phyloP scores from a whole-genome alignment of 805 yeast genomes.

The Candida coquimbonensis region DNA sequence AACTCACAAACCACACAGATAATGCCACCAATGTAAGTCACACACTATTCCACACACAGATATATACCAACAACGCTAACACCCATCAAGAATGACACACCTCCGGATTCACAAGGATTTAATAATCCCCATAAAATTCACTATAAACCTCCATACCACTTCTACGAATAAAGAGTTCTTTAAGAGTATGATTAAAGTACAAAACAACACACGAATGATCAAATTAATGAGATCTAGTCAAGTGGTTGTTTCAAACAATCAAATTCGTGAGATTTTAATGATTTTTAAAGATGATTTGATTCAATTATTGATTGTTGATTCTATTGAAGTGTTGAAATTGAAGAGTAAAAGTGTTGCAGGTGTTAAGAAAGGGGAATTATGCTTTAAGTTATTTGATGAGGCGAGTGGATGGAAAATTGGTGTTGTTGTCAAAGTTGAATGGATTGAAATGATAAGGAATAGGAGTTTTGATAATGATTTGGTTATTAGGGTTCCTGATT shows the following conservation, averaged over 20 bases:
- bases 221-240: slow-evolving; percentile 1
- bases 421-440: slow-evolving; percentile 7
- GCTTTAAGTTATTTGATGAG: slow-evolving; percentile 1
- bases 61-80: not conserved
- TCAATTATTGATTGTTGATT: slow-evolving; percentile 7
- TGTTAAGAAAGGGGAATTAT: not conserved
- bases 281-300: slow-evolving; percentile 12
- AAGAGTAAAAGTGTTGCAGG: not conserved
- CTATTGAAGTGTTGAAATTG: slow-evolving; percentile 9
- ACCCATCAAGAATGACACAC: not conserved
- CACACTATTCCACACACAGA: not conserved
- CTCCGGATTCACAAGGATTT: not conserved
- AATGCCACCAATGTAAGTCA: slow-evolving; percentile 4
- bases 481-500: slow-evolving; percentile 12
- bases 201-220: slow-evolving; percentile 5
- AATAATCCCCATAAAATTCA: slow-evolving; percentile 1
- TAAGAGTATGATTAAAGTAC: slow-evolving; percentile 2
- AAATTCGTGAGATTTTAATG: slow-evolving; percentile 10
- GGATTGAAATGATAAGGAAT: slow-evolving; percentile 4
- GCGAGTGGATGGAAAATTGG: slow-evolving; percentile 9
- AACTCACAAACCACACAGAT: not conserved
- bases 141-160: slow-evolving; percentile 2
- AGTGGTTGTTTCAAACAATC: slow-evolving; percentile 17
- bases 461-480: slow-evolving; percentile 3
- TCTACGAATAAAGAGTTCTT: not conserved